These are phyloP conservation scores for Sedum album DNA, from an alignment of 164 flowering plant genomes.

Conservation along the genomic window DNA sequence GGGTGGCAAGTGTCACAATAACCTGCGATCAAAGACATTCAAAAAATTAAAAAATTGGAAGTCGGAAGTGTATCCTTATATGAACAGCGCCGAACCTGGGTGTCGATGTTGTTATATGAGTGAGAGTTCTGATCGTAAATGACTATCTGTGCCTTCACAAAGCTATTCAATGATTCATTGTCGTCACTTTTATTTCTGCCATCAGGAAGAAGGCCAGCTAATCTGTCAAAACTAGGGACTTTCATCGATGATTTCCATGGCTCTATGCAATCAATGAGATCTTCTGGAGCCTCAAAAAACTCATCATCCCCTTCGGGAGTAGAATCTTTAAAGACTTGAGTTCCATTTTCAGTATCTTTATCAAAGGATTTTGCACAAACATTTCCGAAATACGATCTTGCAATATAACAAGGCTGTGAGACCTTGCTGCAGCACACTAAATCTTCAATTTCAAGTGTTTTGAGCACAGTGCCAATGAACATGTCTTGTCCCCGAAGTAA, in stretches of 20 bases:
- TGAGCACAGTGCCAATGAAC: constrained; percentile 77
- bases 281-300: constrained; percentile 84
- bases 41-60: constrained; percentile 6
- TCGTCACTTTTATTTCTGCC: constrained; percentile 23
- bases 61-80: constrained; percentile 5
- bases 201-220: constrained; percentile 63
- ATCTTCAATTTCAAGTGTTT: constrained; percentile 89
- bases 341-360: constrained; percentile 21
- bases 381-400: constrained; percentile 63
- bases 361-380: constrained; percentile 23
- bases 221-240: constrained; percentile 57
- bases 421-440: constrained; percentile 34
- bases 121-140: constrained; percentile 63
- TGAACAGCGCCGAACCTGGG: constrained; percentile 28
- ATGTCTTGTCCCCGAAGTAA: constrained; percentile 64
- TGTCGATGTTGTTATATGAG: constrained; percentile 58
- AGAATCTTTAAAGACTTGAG: constrained; percentile 23
- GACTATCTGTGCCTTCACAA: constrained; percentile 89
- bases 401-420: constrained; percentile 48
- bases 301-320: constrained; percentile 62
- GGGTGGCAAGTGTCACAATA: constrained; percentile 65
- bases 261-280: constrained; percentile 48
- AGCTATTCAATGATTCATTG: constrained; percentile 45
- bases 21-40: constrained; percentile 43
- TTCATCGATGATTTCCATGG: constrained; percentile 26